These are phyloP conservation scores for Clohesyomyces aquaticus DNA, from an alignment of 495 filamentous ascomycete genomes.

Conservation along the genomic window DNA sequence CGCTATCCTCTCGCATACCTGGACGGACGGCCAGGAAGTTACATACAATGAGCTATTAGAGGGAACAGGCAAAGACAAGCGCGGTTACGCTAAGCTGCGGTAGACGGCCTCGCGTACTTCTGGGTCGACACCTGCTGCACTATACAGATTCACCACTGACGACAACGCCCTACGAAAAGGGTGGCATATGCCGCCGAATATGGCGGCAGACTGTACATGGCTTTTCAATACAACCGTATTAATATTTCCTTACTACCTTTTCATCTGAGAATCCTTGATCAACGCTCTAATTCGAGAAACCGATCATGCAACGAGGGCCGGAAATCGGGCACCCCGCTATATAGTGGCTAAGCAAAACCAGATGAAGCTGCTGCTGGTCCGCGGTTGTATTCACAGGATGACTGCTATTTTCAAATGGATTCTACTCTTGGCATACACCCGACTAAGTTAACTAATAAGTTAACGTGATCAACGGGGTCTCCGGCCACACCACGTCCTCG, in stretches of 20 bases:
- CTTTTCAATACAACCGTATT: slow-evolving; percentile 17
- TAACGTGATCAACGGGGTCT: too few relatives aligned
- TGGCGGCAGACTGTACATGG: slow-evolving; percentile 17
- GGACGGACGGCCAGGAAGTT: too few relatives aligned
- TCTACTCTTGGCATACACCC: too few relatives aligned
- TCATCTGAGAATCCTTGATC: slow-evolving; percentile 1
- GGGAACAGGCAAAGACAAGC: not conserved
- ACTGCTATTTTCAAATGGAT: too few relatives aligned
- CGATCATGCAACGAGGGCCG: not conserved
- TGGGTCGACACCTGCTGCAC: slow-evolving; percentile 2
- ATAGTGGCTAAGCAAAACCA: not conserved
- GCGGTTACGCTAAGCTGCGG: not conserved
- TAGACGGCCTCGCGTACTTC: not conserved
- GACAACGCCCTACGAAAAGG: slow-evolving; percentile 25
- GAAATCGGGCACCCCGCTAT: not conserved
- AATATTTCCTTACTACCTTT: slow-evolving; percentile 5
- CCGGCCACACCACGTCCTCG: too few relatives aligned
- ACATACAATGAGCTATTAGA: not conserved
- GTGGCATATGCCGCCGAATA: slow-evolving; percentile 20
- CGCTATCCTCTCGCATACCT: too few relatives aligned
- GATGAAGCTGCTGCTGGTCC: not conserved
- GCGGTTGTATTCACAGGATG: too few relatives aligned
- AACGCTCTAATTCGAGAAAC: not conserved
- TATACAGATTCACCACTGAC: slow-evolving; percentile 19
- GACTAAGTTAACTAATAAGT: too few relatives aligned